phyloP scores from a whole-genome alignment of 148 eudicot genomes.

The Spergularia bocconei region DNA sequence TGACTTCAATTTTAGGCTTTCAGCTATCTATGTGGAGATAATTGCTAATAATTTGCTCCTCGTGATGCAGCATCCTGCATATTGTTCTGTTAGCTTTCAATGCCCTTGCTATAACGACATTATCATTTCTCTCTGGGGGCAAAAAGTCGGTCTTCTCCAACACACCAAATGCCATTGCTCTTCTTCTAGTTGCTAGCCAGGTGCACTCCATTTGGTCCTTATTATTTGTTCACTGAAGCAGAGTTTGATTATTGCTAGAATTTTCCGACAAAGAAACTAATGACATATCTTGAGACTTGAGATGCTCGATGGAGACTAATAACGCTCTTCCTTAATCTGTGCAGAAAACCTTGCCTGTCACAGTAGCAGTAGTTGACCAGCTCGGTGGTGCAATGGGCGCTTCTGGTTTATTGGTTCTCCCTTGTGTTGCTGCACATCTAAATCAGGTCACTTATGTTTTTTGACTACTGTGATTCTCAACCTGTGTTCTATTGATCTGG shows the following conservation, averaged over 20 bases:
- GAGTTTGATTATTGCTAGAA: not conserved
- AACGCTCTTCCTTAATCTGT: slow-evolving; percentile 9
- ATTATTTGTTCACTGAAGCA: not conserved
- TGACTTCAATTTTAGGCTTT: no score
- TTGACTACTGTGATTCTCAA: not conserved
- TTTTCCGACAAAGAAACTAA: not conserved
- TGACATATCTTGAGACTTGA: not conserved
- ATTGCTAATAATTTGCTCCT: slow-evolving; percentile 6
- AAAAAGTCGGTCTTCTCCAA: slow-evolving; percentile 61
- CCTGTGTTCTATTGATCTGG: not conserved
- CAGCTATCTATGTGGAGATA: no score
- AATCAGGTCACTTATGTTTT: slow-evolving; percentile 55
- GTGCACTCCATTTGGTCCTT: slow-evolving; percentile 29
- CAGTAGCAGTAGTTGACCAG: slow-evolving; percentile 88
- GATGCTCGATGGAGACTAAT: not conserved
- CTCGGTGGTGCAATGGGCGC: slow-evolving; percentile 82
- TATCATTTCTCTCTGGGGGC: slow-evolving; percentile 66
- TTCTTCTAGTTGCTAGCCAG: slow-evolving; percentile 90
- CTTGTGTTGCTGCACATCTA: slow-evolving; percentile 92
- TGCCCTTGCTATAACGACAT: slow-evolving; percentile 51
- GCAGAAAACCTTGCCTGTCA: slow-evolving; percentile 91
- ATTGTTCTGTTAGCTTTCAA: slow-evolving; percentile 64
- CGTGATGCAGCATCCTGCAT: slow-evolving; percentile 68
- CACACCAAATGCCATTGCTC: slow-evolving; percentile 64
- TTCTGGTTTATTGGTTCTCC: slow-evolving; percentile 84